Conservation (phyloP, 441 rosid species). For the Adansonia gregorii region DNA sequence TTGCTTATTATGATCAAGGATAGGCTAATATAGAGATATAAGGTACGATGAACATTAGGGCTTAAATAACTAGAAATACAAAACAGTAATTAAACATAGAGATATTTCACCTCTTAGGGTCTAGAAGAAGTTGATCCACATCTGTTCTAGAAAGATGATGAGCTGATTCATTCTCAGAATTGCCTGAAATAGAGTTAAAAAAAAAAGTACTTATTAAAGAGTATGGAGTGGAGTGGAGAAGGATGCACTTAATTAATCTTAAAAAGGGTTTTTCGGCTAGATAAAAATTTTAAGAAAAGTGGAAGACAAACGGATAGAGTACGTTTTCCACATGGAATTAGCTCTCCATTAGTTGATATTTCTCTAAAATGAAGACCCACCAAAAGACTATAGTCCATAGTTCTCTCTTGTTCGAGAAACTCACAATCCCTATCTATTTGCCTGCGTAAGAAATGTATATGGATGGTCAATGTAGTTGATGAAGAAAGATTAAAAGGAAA, state of each 20-base stretch:
- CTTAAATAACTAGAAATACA: neutral
- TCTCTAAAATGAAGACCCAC: conserved; percentile 73
- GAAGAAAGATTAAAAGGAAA: neutral
- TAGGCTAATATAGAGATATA: neutral
- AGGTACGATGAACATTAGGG: neutral
- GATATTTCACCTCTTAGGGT: conserved; percentile 47
- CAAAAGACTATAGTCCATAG: conserved; percentile 74
- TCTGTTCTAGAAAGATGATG: conserved; percentile 54
- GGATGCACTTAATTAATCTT: neutral
- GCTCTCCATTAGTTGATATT: conserved; percentile 45
- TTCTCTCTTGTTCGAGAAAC: conserved; percentile 70
- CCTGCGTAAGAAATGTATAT: conserved; percentile 33
- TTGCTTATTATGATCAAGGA: neutral
- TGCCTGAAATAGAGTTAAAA: conserved; percentile 30
- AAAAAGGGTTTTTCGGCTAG: neutral
- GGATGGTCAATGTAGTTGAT: neutral
- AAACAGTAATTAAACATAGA: neutral
- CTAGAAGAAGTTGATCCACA: conserved; percentile 50
- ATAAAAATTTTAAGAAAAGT: neutral
- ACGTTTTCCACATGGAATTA: conserved; percentile 50
- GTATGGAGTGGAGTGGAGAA: neutral
- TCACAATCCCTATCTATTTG: conserved; percentile 75
- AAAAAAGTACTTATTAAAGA: neutral
- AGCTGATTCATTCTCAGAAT: conserved; percentile 34
- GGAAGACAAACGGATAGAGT: conserved; percentile 33